Percentiles rank a stretch among this genome's conserved stretches.
Conservation (phyloP, 202 grass and related monocot species). For the Setaria italica region DNA sequence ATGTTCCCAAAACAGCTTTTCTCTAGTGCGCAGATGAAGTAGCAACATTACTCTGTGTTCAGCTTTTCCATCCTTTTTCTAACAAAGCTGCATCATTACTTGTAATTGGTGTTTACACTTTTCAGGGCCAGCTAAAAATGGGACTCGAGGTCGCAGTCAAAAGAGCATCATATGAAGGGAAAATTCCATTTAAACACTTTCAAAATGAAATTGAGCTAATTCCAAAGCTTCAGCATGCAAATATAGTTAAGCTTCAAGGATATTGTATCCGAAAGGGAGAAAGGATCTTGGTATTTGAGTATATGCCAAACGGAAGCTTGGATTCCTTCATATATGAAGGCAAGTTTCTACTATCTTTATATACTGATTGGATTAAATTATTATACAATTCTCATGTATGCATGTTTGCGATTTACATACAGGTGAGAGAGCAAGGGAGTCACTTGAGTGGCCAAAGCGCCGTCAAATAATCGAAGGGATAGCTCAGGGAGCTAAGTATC, state of each 20-base stretch:
- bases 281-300: not conserved
- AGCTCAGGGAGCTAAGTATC: conserved; percentile 1
- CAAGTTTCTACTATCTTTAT: not conserved
- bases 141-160: not conserved
- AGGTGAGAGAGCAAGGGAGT: not conserved
- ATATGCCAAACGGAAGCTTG: not conserved
- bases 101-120: too few species aligned
- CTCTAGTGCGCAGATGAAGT: not conserved
- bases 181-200: not conserved
- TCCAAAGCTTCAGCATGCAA: not conserved
- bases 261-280: not conserved
- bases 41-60: not conserved
- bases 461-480: not conserved
- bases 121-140: not conserved
- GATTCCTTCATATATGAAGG: not conserved
- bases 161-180: not conserved
- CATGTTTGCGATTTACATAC: not conserved
- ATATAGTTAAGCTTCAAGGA: conserved; percentile 15
- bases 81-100: not conserved
- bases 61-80: not conserved
- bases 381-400: not conserved
- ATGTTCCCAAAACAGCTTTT: not conserved
- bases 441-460: not conserved
- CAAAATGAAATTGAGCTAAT: not conserved
- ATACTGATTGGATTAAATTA: not conserved